A percentile compares a stretch with the other conserved stretches of the same genome.
Evolutionary conservation across 768 basidiomycete genomes (phyloP).

Genomic region (Macrocybe gigantea): DNA sequence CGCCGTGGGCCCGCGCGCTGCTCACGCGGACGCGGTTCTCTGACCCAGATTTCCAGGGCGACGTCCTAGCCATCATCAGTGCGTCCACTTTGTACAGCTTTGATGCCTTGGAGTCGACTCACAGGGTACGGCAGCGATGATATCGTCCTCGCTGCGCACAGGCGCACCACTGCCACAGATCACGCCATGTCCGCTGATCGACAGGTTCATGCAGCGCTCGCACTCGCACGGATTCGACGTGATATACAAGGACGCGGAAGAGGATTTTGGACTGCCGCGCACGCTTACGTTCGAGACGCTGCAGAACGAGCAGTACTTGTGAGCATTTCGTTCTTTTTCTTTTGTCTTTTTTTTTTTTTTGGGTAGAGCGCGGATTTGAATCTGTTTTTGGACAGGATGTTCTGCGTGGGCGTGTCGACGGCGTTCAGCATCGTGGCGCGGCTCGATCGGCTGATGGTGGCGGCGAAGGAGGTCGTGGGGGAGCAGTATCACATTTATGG

Average conservation of each 20-base stretch:
- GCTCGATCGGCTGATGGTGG: conserved; percentile 73
- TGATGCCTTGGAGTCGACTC: neutral
- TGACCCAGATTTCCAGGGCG: conserved; percentile 80
- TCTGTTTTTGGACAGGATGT: conserved; percentile 35
- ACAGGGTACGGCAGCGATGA: conserved; percentile 46
- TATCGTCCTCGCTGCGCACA: conserved; percentile 68
- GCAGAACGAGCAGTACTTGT: conserved; percentile 77
- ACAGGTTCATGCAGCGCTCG: conserved; percentile 33
- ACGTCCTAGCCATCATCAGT: conserved; percentile 80
- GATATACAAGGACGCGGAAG: conserved; percentile 64
- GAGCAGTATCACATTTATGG: conserved; percentile 86
- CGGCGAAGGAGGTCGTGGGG: conserved; percentile 80
- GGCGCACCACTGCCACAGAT: conserved; percentile 80
- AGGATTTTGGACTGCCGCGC: conserved; percentile 69
- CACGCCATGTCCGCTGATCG: conserved; percentile 67
- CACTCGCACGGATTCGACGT: conserved; percentile 57
- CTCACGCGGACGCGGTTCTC: conserved; percentile 68
- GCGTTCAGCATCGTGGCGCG: conserved; percentile 64
- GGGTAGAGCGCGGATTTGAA: neutral
- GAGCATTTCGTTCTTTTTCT: conserved; percentile 25
- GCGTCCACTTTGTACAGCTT: conserved; percentile 13
- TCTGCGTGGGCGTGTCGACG: conserved; percentile 70
- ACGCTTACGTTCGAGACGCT: conserved; percentile 68
- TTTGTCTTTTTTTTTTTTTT: neutral
- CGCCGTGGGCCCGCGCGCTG: conserved; percentile 73